Base-by-base conservation (phyloP, 1,139 yeast genomes). In the Saccharomyces hybrid region DNA sequence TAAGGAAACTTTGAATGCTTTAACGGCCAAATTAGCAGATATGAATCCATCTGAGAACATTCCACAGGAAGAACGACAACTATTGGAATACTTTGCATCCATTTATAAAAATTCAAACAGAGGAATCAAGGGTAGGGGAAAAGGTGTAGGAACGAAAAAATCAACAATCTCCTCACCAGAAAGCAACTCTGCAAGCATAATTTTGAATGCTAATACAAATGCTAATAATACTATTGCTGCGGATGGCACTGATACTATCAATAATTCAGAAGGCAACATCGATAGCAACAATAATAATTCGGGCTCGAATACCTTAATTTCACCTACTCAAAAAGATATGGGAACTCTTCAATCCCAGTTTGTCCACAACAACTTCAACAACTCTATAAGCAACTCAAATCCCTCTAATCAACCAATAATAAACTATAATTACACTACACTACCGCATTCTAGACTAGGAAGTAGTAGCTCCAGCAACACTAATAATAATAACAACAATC, bases 81-180 rank as follows among this genome's bases (percentile, higher is more conserved):
- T 88, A 63, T 76, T 91, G 63, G 76, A 81, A 51, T 90, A 91
- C 70, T 89, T 90, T 71, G 84, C 89, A 49, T 81, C 82, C 46
- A 75, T 90, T 58, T 91, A 91, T 73, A 88, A 88, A 70, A 88
- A 90, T 68, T 82, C 95, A 49, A 90, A 90, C 67, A 82, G 89
- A 65, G 97, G 97, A 26, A 90, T 90, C 57, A 83, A 88, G 62
- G 97, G 97, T 27, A 79, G 97, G 60, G 96, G 96, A 3, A 86
- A 82, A 66, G 78, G 53, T 20, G 44, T 38, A 16, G 44, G 44
- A 38, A 38, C 44, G 25, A 38, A 38, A 16, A 38, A 38, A 38
- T 38, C 44, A 16, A 38, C 25, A 20, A 38, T 38, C n/a, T 16
- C 44, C 44, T 38, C 44, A 16, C 44, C 44, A 20, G 44, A 38